A percentile compares a stretch with the other conserved stretches of the same genome.
These are phyloP conservation scores for Glycine soja DNA, from an alignment of 306 rosid genomes.

Conservation along the genomic window DNA sequence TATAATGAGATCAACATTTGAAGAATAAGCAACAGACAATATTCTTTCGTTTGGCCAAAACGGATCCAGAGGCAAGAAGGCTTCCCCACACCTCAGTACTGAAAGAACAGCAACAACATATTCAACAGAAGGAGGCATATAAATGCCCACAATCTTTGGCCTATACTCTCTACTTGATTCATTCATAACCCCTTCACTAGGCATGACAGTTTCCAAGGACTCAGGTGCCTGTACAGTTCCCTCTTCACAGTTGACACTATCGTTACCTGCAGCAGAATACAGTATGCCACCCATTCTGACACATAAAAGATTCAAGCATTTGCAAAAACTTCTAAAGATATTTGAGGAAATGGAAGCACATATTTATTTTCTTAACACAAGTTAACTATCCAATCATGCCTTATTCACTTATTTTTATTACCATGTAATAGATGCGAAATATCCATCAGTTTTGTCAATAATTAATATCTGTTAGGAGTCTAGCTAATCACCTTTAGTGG, in stretches of 20 bases:
- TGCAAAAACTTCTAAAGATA: not conserved
- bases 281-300: conserved; percentile 25
- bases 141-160: conserved; percentile 80
- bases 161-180: conserved; percentile 43
- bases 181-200: conserved; percentile 41
- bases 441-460: not conserved
- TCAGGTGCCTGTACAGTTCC: conserved; percentile 36
- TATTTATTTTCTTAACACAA: conserved; percentile 1
- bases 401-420: not conserved
- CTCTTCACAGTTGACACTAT: conserved; percentile 17
- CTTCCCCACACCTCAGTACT: conserved; percentile 74
- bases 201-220: conserved; percentile 26
- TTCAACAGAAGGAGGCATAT: conserved; percentile 78
- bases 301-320: not conserved
- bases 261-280: conserved; percentile 46
- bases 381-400: conserved; percentile 13
- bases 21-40: conserved; percentile 59
- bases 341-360: conserved; percentile 14
- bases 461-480: not conserved
- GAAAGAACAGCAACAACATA: conserved; percentile 82
- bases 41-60: conserved; percentile 81
- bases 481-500: not conserved
- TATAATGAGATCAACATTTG: conserved; percentile 66
- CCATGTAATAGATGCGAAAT: not conserved
- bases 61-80: conserved; percentile 87